A percentile compares a stretch with the other conserved stretches of the same genome.
phyloP scores from a whole-genome alignment of 495 filamentous ascomycete species.

The Friedmanniomyces simplex region DNA sequence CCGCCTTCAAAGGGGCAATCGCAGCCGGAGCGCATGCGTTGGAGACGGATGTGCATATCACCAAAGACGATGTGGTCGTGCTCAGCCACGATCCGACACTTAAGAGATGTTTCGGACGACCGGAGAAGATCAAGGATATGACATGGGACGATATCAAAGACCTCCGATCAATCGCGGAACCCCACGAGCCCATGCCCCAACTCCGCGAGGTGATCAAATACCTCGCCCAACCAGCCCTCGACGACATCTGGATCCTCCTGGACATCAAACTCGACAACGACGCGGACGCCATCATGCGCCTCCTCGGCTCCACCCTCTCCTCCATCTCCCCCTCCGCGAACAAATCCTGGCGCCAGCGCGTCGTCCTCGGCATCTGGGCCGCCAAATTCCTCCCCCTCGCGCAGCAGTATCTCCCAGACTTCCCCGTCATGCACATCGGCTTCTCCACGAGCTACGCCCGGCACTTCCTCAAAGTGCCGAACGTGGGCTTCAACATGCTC shows the following conservation, averaged over 20 bases:
- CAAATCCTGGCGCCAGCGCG: constrained; percentile 56
- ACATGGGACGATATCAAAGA: constrained; percentile 62
- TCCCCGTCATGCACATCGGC: constrained; percentile 61
- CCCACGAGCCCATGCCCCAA: constrained; percentile 60
- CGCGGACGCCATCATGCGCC: constrained; percentile 53
- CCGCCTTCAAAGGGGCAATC: constrained; percentile 62
- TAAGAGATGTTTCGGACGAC: constrained; percentile 66
- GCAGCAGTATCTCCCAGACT: constrained; percentile 52
- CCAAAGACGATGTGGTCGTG: constrained; percentile 74
- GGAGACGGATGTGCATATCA: constrained; percentile 79
- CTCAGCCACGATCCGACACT: constrained; percentile 68
- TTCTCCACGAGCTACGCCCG: constrained; percentile 58
- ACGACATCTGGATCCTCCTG: constrained; percentile 68
- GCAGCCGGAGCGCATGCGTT: constrained; percentile 66
- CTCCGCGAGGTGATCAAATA: constrained; percentile 67
- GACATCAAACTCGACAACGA: constrained; percentile 81
- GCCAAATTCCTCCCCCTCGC: constrained; percentile 54
- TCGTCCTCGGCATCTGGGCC: constrained; percentile 74
- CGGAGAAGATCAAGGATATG: constrained; percentile 60
- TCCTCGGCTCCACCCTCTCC: constrained; percentile 50
- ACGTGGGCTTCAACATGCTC: constrained; percentile 65
- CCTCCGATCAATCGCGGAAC: constrained; percentile 52
- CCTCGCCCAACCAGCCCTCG: constrained; percentile 47
- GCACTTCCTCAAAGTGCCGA: constrained; percentile 51
- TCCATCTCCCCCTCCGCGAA: constrained; percentile 35